Percentiles rank a stretch among this genome's conserved stretches.
Conservation (phyloP, 2,329 filamentous ascomycete species). For the Neoscytalidium dimidiatum region DNA sequence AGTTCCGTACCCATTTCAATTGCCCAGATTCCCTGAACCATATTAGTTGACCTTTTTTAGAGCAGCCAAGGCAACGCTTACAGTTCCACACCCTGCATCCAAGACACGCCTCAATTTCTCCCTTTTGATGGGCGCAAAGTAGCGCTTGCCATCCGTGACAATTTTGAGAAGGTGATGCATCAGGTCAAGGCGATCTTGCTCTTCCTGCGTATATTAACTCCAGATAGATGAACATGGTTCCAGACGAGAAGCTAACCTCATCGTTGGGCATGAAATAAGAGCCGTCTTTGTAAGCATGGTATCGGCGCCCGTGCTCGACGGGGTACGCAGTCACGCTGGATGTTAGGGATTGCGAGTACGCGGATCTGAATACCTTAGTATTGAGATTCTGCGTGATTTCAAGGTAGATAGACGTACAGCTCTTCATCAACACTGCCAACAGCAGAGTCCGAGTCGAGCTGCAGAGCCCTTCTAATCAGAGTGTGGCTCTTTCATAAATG, state of each 20-base stretch:
- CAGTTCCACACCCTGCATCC: conserved; percentile 31
- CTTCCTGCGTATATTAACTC: conserved; percentile 18
- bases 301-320: conserved; percentile 31
- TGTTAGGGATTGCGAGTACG: conserved; percentile 4
- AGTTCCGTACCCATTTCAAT: conserved; percentile 24
- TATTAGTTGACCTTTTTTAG: too few relatives aligned
- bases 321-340: conserved; percentile 25
- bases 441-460: neutral
- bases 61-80: neutral
- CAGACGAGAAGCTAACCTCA: conserved; percentile 23
- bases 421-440: neutral
- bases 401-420: neutral
- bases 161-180: conserved; percentile 28
- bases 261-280: conserved; percentile 28
- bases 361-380: neutral
- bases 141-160: conserved; percentile 30
- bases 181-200: conserved; percentile 35
- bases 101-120: conserved; percentile 22
- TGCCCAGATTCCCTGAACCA: conserved; percentile 29
- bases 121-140: conserved; percentile 23
- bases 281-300: conserved; percentile 31
- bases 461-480: too few relatives aligned
- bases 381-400: neutral
- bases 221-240: neutral
- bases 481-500: too few relatives aligned